Evolutionary conservation across 1,284 basidiomycete species (phyloP).

Genomic region (Microbotryum scabiosae): DNA sequence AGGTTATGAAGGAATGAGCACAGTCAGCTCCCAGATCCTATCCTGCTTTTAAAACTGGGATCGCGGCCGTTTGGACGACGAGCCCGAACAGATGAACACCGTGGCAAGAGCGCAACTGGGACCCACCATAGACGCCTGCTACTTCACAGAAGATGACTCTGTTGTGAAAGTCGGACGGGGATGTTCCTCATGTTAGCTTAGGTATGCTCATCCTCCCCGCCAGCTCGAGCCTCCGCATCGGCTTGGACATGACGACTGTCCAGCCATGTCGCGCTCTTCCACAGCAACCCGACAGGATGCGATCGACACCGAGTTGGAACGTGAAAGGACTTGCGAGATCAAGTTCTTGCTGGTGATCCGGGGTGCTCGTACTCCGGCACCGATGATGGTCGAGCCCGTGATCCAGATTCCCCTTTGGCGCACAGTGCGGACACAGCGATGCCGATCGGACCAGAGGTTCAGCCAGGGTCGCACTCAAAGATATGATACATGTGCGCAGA

Average conservation of each 20-base stretch:
- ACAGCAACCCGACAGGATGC: not conserved
- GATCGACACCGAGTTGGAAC: not conserved
- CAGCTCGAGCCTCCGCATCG: too few relatives aligned
- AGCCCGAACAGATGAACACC: too few relatives aligned
- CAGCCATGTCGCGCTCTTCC: too few relatives aligned
- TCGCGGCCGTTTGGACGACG: too few relatives aligned
- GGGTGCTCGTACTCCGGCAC: conserved; percentile 88
- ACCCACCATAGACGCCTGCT: conserved; percentile 68
- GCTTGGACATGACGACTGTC: too few relatives aligned
- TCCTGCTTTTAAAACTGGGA: too few relatives aligned
- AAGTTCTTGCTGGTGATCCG: conserved; percentile 96
- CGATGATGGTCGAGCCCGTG: conserved; percentile 88
- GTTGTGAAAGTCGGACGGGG: not conserved
- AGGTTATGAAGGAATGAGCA: too few relatives aligned
- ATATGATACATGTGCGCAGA: conserved; percentile 20
- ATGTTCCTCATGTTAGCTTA: too few relatives aligned
- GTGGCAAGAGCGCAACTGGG: too few relatives aligned
- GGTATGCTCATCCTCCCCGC: too few relatives aligned
- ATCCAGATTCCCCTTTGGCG: conserved; percentile 85
- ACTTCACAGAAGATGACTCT: conserved; percentile 99
- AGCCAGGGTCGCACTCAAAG: not conserved
- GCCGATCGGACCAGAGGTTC: not conserved
- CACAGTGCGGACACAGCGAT: not conserved
- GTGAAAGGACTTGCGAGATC: conserved; percentile 62
- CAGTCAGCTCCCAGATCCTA: too few relatives aligned